These are phyloP conservation scores for Lyophyllum decastes DNA, from an alignment of 768 basidiomycete species.

Conservation along the genomic window DNA sequence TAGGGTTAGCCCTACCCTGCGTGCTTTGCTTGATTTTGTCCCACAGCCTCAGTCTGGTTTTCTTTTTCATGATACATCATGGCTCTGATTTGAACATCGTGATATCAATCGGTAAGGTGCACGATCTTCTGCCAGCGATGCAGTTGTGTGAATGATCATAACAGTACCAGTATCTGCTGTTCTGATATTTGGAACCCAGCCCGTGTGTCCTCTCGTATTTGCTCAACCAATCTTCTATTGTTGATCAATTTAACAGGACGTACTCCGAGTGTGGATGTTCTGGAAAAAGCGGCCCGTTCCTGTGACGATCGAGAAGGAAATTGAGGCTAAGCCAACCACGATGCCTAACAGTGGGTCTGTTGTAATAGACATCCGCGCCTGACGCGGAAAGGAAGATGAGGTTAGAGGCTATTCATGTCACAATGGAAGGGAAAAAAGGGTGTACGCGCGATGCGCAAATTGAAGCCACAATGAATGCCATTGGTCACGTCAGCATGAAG, in stretches of 20 bases:
- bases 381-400: neutral
- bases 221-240: neutral
- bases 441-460: too few species aligned
- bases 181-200: constrained; percentile 24
- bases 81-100: constrained; percentile 23
- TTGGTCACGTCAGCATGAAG: neutral
- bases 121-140: neutral
- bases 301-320: neutral
- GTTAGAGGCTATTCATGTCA: neutral
- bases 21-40: neutral
- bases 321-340: neutral
- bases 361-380: constrained; percentile 3
- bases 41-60: constrained; percentile 21
- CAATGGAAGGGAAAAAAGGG: neutral
- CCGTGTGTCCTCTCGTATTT: constrained; percentile 5
- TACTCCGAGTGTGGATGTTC: constrained; percentile 12
- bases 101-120: constrained; percentile 17
- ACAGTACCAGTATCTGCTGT: constrained; percentile 24
- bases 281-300: constrained; percentile 5
- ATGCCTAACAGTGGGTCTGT: neutral
- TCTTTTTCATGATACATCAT: constrained; percentile 22
- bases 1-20: neutral
- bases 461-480: neutral
- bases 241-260: constrained; percentile 2
- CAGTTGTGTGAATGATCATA: neutral